A percentile compares a stretch with the other conserved stretches of the same genome.
These are phyloP conservation scores for Wickerhamiella lipophila DNA, from an alignment of 805 yeast genomes.

Conservation along the genomic window DNA sequence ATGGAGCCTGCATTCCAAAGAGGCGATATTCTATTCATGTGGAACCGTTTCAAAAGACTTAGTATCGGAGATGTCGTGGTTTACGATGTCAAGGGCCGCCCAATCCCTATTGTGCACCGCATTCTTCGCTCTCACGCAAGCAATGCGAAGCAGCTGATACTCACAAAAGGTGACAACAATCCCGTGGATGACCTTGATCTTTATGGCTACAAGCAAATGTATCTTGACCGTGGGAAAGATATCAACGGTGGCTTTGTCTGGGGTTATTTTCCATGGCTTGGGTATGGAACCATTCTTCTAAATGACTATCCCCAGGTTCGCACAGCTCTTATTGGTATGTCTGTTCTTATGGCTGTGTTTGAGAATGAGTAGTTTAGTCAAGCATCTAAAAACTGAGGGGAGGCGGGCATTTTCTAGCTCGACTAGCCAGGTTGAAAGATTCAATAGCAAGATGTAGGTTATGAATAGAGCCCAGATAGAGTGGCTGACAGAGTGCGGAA, in stretches of 20 bases:
- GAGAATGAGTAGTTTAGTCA: slow-evolving; percentile 35
- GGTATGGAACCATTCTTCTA: slow-evolving; percentile 81
- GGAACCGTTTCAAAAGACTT: slow-evolving; percentile 63
- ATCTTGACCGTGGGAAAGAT: slow-evolving; percentile 64
- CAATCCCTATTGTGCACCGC: slow-evolving; percentile 94
- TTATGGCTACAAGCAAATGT: slow-evolving; percentile 62
- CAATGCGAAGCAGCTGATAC: slow-evolving; percentile 45
- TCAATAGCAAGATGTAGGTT: too few species aligned
- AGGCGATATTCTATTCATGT: slow-evolving; percentile 82
- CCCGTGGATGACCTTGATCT: slow-evolving; percentile 80
- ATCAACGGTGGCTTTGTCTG: slow-evolving; percentile 75
- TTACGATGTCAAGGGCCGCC: slow-evolving; percentile 63
- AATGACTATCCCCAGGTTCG: slow-evolving; percentile 81
- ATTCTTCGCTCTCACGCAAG: slow-evolving; percentile 70
- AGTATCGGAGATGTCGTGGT: slow-evolving; percentile 90
- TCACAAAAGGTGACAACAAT: slow-evolving; percentile 95
- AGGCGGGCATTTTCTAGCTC: background rate
- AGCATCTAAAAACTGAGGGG: background rate
- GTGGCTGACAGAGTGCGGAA: too few species aligned
- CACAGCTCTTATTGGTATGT: slow-evolving; percentile 57
- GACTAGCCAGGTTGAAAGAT: too few species aligned
- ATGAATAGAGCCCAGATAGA: too few species aligned
- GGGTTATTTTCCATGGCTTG: slow-evolving; percentile 79
- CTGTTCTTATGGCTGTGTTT: slow-evolving; percentile 59
- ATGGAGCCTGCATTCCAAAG: slow-evolving; percentile 99